Percentiles rank a stretch among this genome's conserved stretches.
Evolutionary conservation across 495 filamentous ascomycete genomes (phyloP).

Genomic region (Talaromyces stipitatus): DNA sequence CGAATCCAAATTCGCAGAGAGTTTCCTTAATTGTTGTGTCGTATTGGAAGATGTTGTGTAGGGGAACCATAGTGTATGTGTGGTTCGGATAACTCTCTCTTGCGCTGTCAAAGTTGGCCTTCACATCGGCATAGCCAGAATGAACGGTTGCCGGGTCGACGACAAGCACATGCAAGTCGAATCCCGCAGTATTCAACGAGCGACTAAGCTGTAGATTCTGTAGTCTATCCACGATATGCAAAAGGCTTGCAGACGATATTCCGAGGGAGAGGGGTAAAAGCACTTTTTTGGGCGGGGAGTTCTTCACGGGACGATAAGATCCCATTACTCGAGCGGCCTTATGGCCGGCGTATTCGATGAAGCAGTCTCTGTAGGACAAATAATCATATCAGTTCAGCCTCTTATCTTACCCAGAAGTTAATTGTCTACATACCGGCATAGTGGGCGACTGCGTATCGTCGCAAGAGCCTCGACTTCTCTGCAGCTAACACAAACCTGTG

Average conservation of each 20-base stretch:
- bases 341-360: constrained; percentile 60
- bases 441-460: constrained; percentile 31
- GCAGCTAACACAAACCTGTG: constrained; percentile 32
- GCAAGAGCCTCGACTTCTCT: constrained; percentile 28
- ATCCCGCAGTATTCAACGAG: constrained; percentile 50
- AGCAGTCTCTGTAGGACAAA: constrained; percentile 54
- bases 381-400: constrained; percentile 17
- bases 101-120: constrained; percentile 26
- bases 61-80: constrained; percentile 42
- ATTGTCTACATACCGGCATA: constrained; percentile 36
- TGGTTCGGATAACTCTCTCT: constrained; percentile 52
- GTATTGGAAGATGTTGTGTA: constrained; percentile 50
- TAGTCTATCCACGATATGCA: constrained; percentile 68
- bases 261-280: constrained; percentile 80
- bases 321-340: constrained; percentile 79
- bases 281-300: constrained; percentile 42
- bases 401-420: no score
- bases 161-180: constrained; percentile 58
- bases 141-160: constrained; percentile 48
- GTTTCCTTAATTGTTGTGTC: constrained; percentile 24
- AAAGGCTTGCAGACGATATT: constrained; percentile 66
- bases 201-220: constrained; percentile 50
- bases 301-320: constrained; percentile 38
- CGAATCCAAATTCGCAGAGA: constrained; percentile 20
- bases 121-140: constrained; percentile 14